Base-by-base conservation (phyloP, 345 rosid genomes). In the Abelmoschus esculentus region DNA sequence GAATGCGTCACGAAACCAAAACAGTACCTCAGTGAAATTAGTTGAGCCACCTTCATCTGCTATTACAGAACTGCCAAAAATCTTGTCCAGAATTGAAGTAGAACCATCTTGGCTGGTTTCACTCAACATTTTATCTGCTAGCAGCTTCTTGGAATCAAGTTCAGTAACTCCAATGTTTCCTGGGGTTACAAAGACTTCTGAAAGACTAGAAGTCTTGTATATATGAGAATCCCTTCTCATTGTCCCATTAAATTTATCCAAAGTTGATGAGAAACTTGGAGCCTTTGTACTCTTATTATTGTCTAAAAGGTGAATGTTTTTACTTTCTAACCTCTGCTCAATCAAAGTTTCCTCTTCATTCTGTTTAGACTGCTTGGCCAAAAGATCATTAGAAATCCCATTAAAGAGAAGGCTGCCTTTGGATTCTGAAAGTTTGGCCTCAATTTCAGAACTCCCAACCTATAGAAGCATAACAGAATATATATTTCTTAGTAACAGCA, bases 21-120 rank as follows among this genome's bases (percentile, higher is more conserved):
- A 32, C 34, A 38, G 40, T 85, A 90, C 96, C 96, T 79, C 81
- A 65, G 66, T 42, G 55, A 81, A 44, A 58, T 61, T 66, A 64
- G 87, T 70, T 65, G 90, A 70, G 71, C 73, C 86, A 53, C 78
- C 79, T 74, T 50, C 82, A 72, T 82, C 82, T 74, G 80, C 70
- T 60, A 86, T 80, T 67, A 81, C 74, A 53, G 86, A 86, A 61
- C 83, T 83, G 74, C 86, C 80, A 73, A 95, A 92, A 67, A 87
- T 77, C 82, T 86, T 90, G 74, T 92, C 96, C 52, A 95, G 87
- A 76, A 92, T 83, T 72, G 99, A 85, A 72, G 85, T 75, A 65
- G 88, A 78, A 60, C 77, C 77, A 42, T 71, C 71, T 18, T 76
- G 75, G 32, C 52, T 78, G 19, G 87, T 72, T 70, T 63, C 82